These are phyloP conservation scores for Lophiotrema nucula DNA, from an alignment of 495 filamentous ascomycete species.

Conservation along the genomic window DNA sequence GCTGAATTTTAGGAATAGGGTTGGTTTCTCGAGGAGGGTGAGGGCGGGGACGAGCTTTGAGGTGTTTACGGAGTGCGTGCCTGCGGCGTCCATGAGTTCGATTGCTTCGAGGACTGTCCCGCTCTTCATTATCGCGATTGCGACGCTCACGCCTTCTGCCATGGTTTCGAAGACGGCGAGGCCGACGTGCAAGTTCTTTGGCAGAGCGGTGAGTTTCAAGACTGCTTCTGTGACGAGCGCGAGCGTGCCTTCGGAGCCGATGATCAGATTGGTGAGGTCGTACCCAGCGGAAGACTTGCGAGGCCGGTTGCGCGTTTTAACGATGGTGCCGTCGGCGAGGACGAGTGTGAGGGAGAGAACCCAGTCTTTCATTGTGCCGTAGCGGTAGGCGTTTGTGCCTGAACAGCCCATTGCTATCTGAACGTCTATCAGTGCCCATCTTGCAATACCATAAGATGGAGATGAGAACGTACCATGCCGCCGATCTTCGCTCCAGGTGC, in stretches of 20 bases:
- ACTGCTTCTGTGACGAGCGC: slow-evolving; percentile 85
- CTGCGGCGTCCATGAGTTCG: slow-evolving; percentile 84
- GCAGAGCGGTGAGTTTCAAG: slow-evolving; percentile 75
- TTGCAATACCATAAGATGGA: background rate
- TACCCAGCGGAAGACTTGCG: slow-evolving; percentile 83
- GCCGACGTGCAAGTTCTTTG: slow-evolving; percentile 71
- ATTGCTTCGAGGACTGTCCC: slow-evolving; percentile 81
- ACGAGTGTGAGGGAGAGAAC: slow-evolving; percentile 86
- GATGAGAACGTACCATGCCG: slow-evolving; percentile 75
- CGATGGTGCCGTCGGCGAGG: slow-evolving; percentile 82
- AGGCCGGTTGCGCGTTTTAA: slow-evolving; percentile 80
- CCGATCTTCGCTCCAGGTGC: slow-evolving; percentile 83
- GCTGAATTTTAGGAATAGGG: slow-evolving; percentile 90
- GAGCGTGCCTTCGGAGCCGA: slow-evolving; percentile 86
- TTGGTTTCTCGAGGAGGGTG: slow-evolving; percentile 76
- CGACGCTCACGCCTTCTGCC: slow-evolving; percentile 73
- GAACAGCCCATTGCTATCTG: slow-evolving; percentile 60
- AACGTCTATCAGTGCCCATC: background rate
- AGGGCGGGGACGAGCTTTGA: slow-evolving; percentile 62
- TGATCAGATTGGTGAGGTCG: slow-evolving; percentile 77
- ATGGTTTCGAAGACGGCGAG: slow-evolving; percentile 77
- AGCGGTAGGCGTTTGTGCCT: slow-evolving; percentile 88
- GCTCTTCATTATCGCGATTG: slow-evolving; percentile 70
- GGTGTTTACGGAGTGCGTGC: slow-evolving; percentile 84
- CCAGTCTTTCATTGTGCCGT: slow-evolving; percentile 96